Evolutionary conservation across 2,329 filamentous ascomycete genomes (phyloP).

Genomic region (Cercospora berteroae): DNA sequence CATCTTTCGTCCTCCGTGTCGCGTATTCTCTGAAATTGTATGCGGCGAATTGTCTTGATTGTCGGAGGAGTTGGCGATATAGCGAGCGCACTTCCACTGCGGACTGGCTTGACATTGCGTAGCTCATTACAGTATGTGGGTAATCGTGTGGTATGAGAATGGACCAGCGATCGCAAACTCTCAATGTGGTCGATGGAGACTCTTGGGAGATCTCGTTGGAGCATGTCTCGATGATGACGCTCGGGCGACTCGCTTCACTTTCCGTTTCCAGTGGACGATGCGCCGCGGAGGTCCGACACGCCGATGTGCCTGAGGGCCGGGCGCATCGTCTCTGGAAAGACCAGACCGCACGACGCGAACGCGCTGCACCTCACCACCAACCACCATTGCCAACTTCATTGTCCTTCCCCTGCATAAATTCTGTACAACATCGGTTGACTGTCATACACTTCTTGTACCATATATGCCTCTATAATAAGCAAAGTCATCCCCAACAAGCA

Average conservation of each 20-base stretch:
- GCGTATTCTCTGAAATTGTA: constrained; percentile 99
- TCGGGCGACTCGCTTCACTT: not conserved
- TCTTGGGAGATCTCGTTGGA: not conserved
- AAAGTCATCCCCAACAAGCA: not conserved
- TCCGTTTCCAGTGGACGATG: not conserved
- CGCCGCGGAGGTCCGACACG: constrained; percentile 14
- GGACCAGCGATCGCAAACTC: not conserved
- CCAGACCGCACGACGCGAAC: constrained; percentile 9
- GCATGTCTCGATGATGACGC: constrained; percentile 3
- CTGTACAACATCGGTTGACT: not conserved
- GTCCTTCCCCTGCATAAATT: not conserved
- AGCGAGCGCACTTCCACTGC: constrained; percentile 36
- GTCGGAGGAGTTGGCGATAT: constrained; percentile 86
- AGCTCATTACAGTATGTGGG: not conserved
- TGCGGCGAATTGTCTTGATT: constrained; percentile 79
- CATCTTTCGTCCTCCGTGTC: constrained; percentile 82
- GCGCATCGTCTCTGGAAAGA: not conserved
- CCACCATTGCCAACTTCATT: not conserved
- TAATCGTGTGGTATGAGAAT: not conserved
- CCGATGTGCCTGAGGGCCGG: constrained; percentile 5
- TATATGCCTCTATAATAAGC: not conserved
- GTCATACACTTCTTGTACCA: not conserved
- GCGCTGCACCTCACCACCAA: not conserved
- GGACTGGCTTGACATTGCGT: constrained; percentile 24
- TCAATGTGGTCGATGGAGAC: not conserved